These are phyloP conservation scores for Coemansia sp. DNA, from an alignment of 192 early-diverging fungal species.

Conservation along the genomic window DNA sequence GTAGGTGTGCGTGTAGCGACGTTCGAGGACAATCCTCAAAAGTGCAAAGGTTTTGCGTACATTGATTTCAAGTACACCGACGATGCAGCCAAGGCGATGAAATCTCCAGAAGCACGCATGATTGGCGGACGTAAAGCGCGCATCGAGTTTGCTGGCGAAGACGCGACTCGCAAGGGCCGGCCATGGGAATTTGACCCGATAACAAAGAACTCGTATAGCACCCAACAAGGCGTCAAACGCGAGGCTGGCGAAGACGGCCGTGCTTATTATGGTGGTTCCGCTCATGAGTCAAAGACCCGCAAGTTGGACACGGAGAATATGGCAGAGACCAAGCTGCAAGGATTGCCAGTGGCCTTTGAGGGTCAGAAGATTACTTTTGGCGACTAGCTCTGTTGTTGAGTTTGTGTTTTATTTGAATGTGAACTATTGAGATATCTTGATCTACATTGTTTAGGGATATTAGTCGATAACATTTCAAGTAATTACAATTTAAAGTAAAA, in stretches of 20 bases:
- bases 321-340: constrained; percentile 53
- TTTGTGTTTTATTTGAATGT: not conserved
- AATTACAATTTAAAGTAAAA: not conserved
- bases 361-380: constrained; percentile 71
- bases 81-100: constrained; percentile 64
- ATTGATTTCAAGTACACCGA: constrained; percentile 66
- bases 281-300: constrained; percentile 16
- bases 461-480: not conserved
- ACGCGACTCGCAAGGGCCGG: constrained; percentile 64
- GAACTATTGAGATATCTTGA: too few species aligned
- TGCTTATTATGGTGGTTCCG: not conserved
- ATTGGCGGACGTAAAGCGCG: constrained; percentile 61
- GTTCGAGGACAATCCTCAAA: constrained; percentile 70
- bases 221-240: constrained; percentile 3
- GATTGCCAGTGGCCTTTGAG: constrained; percentile 60
- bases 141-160: constrained; percentile 68
- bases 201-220: constrained; percentile 18
- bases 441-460: too few species aligned
- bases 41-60: constrained; percentile 77
- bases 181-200: constrained; percentile 61
- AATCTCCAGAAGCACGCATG: constrained; percentile 56
- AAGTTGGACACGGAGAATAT: constrained; percentile 47
- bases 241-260: constrained; percentile 20
- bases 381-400: constrained; percentile 18
- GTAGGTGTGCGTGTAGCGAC: constrained; percentile 68